Evolutionary conservation across 2,329 filamentous ascomycete genomes (phyloP).

Genomic region (Fusarium camptoceras): DNA sequence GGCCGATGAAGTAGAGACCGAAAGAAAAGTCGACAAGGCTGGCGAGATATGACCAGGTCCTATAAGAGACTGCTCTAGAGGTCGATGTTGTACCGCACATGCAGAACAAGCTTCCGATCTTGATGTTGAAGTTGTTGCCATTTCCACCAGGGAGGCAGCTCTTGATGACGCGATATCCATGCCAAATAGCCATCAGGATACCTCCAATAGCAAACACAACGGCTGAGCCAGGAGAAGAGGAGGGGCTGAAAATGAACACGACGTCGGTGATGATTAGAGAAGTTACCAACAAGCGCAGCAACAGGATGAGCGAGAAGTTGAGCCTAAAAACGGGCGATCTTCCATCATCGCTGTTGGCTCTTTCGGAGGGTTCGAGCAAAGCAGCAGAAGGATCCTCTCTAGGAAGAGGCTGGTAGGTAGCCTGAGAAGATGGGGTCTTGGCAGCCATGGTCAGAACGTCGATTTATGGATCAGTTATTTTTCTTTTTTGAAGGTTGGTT

Average conservation of each 20-base stretch:
- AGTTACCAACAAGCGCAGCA: conserved; percentile 30
- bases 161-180: conserved; percentile 14
- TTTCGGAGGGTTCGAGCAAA: conserved; percentile 29
- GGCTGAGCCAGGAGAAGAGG: not conserved
- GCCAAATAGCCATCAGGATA: conserved; percentile 29
- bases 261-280: conserved; percentile 32
- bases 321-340: conserved; percentile 17
- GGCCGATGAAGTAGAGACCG: conserved; percentile 35
- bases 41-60: conserved; percentile 17
- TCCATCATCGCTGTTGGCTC: conserved; percentile 16
- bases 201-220: conserved; percentile 26
- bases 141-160: conserved; percentile 19
- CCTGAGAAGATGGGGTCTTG: conserved; percentile 21
- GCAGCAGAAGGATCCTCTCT: conserved; percentile 31
- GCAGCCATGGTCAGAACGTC: conserved; percentile 25
- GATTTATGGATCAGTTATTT: not conserved
- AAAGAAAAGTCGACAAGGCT: conserved; percentile 38
- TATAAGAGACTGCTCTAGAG: not conserved
- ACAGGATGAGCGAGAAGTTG: conserved; percentile 32
- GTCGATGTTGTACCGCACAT: conserved; percentile 22
- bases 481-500: not conserved
- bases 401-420: conserved; percentile 30
- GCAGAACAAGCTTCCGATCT: conserved; percentile 40
- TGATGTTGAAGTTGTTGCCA: conserved; percentile 38
- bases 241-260: conserved; percentile 19